phyloP scores from a whole-genome alignment of 306 rosid genomes.

The Medicago truncatula region MtrunA17r5.0-ANR NC_053043.1:5026501-5027000 shows the following conservation, averaged over 20 bases:
- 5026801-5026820: not conserved
- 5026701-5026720: constrained; percentile 10
- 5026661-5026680: not conserved
- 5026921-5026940: too few species aligned
- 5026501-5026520: not conserved
- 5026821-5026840: not conserved
- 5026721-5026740: not conserved
- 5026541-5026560: constrained; percentile 36
- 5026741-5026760: constrained; percentile 34
- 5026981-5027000: too few species aligned
- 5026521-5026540: constrained; percentile 38
- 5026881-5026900: too few species aligned
- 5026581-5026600: constrained; percentile 15
- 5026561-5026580: constrained; percentile 2
- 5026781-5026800: constrained; percentile 40
- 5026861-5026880: too few species aligned
- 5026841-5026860: not conserved
- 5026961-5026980: too few species aligned
- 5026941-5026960: too few species aligned
- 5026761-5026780: not conserved
- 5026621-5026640: constrained; percentile 25
- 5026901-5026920: too few species aligned
- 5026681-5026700: not conserved
- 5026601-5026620: constrained; percentile 34
- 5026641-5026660: constrained; percentile 1